Evolutionary conservation across 805 yeast genomes (phyloP).

Genomic region (Kazachstania taianensis): DNA sequence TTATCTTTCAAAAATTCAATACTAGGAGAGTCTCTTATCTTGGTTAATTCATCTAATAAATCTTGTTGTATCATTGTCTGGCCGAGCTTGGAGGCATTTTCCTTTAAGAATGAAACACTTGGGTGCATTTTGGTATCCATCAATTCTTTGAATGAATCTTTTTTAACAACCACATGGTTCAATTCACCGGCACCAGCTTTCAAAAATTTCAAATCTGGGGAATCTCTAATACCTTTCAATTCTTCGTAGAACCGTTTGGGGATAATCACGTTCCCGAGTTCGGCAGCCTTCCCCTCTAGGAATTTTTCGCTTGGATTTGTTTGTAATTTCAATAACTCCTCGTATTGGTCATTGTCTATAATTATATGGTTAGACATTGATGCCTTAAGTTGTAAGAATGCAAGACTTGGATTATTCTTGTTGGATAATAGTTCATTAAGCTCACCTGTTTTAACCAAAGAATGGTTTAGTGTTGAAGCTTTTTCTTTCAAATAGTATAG

Average conservation of each 20-base stretch:
- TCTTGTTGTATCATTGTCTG: neutral
- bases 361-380: slow-evolving; percentile 10
- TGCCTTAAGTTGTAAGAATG: slow-evolving; percentile 1
- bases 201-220: slow-evolving; percentile 6
- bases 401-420: slow-evolving; percentile 5
- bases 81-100: neutral
- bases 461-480: neutral
- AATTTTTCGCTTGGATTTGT: slow-evolving; percentile 12
- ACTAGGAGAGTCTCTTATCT: slow-evolving; percentile 2
- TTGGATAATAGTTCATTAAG: neutral
- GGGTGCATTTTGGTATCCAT: slow-evolving; percentile 2
- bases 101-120: neutral
- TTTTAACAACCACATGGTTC: neutral
- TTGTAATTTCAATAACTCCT: neutral
- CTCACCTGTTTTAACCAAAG: neutral
- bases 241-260: neutral
- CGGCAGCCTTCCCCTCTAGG: slow-evolving; percentile 1
- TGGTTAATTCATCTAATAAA: neutral
- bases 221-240: neutral
- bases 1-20: slow-evolving; percentile 4
- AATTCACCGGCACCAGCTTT: neutral
- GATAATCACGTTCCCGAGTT: neutral
- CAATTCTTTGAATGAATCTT: neutral
- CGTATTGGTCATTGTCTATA: slow-evolving; percentile 8
- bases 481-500: neutral